Evolutionary conservation across 805 yeast genomes (phyloP).

Genomic region (Saccharomycopsis sp.): DNA sequence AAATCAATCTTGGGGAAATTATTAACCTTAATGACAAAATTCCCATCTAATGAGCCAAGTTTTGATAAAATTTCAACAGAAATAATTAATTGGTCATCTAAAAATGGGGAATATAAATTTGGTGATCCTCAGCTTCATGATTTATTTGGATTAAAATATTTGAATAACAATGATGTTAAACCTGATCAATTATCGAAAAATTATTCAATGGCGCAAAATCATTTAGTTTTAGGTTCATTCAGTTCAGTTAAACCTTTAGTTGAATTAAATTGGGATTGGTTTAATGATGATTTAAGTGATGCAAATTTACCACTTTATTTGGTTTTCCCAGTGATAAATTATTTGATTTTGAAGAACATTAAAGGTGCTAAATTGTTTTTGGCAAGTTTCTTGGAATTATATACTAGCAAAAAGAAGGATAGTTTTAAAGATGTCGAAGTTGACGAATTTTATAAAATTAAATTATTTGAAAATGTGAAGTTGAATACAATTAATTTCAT

Average conservation of each 20-base stretch:
- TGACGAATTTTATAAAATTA: slow-evolving; percentile 29
- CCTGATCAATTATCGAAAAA: slow-evolving; percentile 3
- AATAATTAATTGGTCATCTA: slow-evolving; percentile 54
- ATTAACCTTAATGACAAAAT: slow-evolving; percentile 34
- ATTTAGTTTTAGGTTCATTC: slow-evolving; percentile 62
- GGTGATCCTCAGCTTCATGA: slow-evolving; percentile 78
- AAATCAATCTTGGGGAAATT: slow-evolving; percentile 29
- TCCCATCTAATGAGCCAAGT: slow-evolving; percentile 51
- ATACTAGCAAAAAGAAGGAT: slow-evolving; percentile 22
- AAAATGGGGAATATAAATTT: slow-evolving; percentile 37
- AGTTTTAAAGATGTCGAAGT: slow-evolving; percentile 26
- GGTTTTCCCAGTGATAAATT: slow-evolving; percentile 15
- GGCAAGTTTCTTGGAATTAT: slow-evolving; percentile 25
- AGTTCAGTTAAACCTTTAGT: slow-evolving; percentile 25
- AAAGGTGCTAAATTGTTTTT: slow-evolving; percentile 35
- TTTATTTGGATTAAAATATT: slow-evolving; percentile 63
- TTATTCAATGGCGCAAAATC: slow-evolving; percentile 49
- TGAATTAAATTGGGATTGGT: slow-evolving; percentile 42
- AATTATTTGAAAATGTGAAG: slow-evolving; percentile 27
- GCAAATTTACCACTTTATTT: slow-evolving; percentile 1
- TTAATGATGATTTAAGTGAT: slow-evolving; percentile 23
- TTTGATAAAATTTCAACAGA: slow-evolving; percentile 62
- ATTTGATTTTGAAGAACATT: slow-evolving; percentile 27
- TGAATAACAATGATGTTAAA: slow-evolving; percentile 23
- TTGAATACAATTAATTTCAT: slow-evolving; percentile 56